Conservation (phyloP, 2,329 filamentous ascomycete species). For the Exophiala mesophila region DNA sequence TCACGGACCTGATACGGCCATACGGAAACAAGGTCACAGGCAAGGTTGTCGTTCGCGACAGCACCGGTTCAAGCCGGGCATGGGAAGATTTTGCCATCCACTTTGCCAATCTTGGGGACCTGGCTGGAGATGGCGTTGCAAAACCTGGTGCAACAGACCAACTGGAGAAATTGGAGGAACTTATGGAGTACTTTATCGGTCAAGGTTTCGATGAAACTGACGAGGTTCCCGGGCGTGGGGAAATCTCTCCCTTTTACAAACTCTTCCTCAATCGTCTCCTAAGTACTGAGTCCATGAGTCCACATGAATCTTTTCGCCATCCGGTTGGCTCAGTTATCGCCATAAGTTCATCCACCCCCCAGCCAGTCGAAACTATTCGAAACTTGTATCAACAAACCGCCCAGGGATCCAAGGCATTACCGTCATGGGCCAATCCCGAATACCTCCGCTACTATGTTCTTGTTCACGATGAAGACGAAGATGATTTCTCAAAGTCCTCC, state of each 20-base stretch:
- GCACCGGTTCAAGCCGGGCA: constrained; percentile 72
- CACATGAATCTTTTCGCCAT: constrained; percentile 91
- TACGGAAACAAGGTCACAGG: constrained; percentile 86
- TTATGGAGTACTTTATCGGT: constrained; percentile 24
- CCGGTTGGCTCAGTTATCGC: constrained; percentile 92
- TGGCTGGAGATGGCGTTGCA: constrained; percentile 12
- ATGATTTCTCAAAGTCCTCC: constrained; percentile 87
- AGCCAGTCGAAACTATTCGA: constrained; percentile 81
- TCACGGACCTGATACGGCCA: constrained; percentile 80
- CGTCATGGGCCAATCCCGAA: constrained; percentile 82
- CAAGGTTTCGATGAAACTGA: constrained; percentile 16
- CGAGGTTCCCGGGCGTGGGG: constrained; percentile 13
- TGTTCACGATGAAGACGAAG: constrained; percentile 91
- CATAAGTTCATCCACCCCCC: constrained; percentile 80
- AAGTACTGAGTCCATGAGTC: constrained; percentile 69
- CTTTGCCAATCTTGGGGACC: constrained; percentile 65
- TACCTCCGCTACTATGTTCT: constrained; percentile 95
- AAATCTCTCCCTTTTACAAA: constrained; percentile 73
- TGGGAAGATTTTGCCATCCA: constrained; percentile 89
- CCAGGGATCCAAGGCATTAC: constrained; percentile 66
- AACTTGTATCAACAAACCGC: constrained; percentile 81
- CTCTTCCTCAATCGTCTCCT: constrained; percentile 79
- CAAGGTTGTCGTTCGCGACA: constrained; percentile 86
- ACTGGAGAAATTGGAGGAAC: constrained; percentile 24
- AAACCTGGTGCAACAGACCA: constrained; percentile 7